Evolutionary conservation across 495 filamentous ascomycete species (phyloP).

Genomic region (Xylaria castorea): DNA sequence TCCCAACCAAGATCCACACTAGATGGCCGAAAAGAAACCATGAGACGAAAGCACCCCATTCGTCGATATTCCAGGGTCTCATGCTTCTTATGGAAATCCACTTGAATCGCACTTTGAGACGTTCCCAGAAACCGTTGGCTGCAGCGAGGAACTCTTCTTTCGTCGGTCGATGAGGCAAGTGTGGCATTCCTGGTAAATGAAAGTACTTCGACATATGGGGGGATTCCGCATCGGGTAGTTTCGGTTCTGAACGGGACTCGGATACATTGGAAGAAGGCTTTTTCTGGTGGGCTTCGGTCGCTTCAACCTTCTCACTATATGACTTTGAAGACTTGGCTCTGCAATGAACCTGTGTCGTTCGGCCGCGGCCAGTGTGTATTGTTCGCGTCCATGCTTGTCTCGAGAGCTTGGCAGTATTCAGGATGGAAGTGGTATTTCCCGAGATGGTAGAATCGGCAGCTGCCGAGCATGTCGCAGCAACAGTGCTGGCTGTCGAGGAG

Average conservation of each 20-base stretch:
- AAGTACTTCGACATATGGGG: constrained; percentile 59
- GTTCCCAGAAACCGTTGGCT: constrained; percentile 89
- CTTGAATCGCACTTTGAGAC: constrained; percentile 92
- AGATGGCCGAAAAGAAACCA: constrained; percentile 95
- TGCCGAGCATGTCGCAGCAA: constrained; percentile 49
- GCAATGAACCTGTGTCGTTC: constrained; percentile 33
- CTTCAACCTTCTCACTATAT: constrained; percentile 22
- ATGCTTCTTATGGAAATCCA: constrained; percentile 96
- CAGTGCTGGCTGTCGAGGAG: constrained; percentile 46
- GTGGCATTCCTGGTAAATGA: constrained; percentile 67
- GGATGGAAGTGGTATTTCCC: constrained; percentile 39
- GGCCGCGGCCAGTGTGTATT: constrained; percentile 39
- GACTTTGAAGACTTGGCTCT: constrained; percentile 51
- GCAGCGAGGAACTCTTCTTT: constrained; percentile 93
- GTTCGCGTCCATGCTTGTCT: constrained; percentile 44
- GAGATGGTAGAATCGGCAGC: constrained; percentile 49
- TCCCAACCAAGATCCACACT: constrained; percentile 92
- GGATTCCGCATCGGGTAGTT: constrained; percentile 42
- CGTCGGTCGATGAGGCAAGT: constrained; percentile 82
- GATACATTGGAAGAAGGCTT: constrained; percentile 21
- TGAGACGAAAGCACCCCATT: constrained; percentile 92
- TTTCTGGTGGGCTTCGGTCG: constrained; percentile 31
- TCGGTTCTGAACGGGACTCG: constrained; percentile 28
- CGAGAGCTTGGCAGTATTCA: constrained; percentile 49
- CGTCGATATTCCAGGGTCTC: constrained; percentile 94